Base-by-base conservation (phyloP, 2,329 filamentous ascomycete genomes). In the Phoma sp. region DNA sequence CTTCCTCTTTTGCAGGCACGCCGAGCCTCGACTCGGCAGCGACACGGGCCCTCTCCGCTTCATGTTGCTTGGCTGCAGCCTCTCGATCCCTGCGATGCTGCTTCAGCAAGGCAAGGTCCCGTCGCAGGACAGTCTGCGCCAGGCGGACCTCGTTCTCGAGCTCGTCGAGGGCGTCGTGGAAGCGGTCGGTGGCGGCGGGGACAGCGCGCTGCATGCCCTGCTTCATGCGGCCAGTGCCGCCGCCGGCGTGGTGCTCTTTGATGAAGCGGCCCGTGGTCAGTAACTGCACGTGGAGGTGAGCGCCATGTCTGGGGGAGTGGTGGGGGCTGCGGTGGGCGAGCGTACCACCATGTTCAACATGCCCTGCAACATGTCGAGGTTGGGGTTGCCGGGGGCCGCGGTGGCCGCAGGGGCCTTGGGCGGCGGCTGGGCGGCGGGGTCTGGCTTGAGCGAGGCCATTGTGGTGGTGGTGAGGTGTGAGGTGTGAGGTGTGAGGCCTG, bases 121-220 rank as follows among this genome's bases (percentile, higher is more conserved):
- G 54, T 7, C 73, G 68, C 49, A 76, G 55, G 8, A 75, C 73
- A 0, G 64, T 60, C 31, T 76, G 72, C 7, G 74, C 72, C 17
- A 67, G 60, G 53, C 60, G 63, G 37, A 83, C 65, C 48, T 82
- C 76, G 39, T 74, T 73, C 61, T 82, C 80, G 13, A 84, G 73
- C 53, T 78, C 73, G 67, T 84, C 81, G n/a, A 83, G 76, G n/a
- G 78, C 77, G 41, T 80, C 74, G 61, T 84, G 79, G 57, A 80
- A 83, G 59, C 75, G 70, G 31, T 73, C 70, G 15, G 74, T 69
- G 25, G 78, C 78, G 15, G 64, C 66, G 2, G 79, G 76, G 13
- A 83, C 65, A 36, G 68, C 73, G 45, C 77, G 71, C 57, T 76
- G 68, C 60, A 75, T 29, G 57, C 61, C 50, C 58, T 69, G 45